Base-by-base conservation (phyloP, 768 basidiomycete species). In the Mycena floridula region DNA sequence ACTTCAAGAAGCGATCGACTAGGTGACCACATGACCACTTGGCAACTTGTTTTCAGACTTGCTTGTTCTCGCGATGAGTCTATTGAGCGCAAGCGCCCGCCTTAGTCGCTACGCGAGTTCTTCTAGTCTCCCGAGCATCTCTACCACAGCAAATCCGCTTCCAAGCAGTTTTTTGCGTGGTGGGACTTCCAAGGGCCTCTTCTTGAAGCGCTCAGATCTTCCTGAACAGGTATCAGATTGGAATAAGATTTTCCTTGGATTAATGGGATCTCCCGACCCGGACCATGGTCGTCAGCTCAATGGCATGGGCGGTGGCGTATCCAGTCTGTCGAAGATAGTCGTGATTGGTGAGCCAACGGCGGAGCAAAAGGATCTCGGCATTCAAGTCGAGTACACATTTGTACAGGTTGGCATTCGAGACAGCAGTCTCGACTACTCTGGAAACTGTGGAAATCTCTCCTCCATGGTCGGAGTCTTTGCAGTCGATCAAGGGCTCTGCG, bases 231-330 rank as follows among this genome's bases (percentile, higher is more conserved):
- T 56, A 12, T 52, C 66, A 0, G 61, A 74, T 57, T 87, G 83
- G 85, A 59, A 65, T 13, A 63, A 65, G 25, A 77, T 86, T 39
- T 82, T 88, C 51, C 70, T 82, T 7, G 75, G 81, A 0, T 73
- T 86, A 12, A 88, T 89, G 85, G 87, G 86, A n/a, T 87, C 85
- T 3, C 87, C 87, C 0, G 87, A 90, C 54, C 69, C 79, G 2
- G 65, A 73, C 44, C 64, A 85, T 51, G 77, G 76, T 1, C 67
- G 84, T 13, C 87, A 90, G 60, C 67, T 89, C 12, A 81, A 90
- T 51, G 87, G 87, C 9, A 85, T 89, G 82, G 87, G 87, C 7
- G 85, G 87, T 5, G 87, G 87, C 3, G 64, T 85, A 7, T 83
- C 81, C 13, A 85, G 81, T 45, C 69, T 86, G 5, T 85, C 83